phyloP scores from a whole-genome alignment of 768 basidiomycete genomes.

The Suillus spraguei region DNA sequence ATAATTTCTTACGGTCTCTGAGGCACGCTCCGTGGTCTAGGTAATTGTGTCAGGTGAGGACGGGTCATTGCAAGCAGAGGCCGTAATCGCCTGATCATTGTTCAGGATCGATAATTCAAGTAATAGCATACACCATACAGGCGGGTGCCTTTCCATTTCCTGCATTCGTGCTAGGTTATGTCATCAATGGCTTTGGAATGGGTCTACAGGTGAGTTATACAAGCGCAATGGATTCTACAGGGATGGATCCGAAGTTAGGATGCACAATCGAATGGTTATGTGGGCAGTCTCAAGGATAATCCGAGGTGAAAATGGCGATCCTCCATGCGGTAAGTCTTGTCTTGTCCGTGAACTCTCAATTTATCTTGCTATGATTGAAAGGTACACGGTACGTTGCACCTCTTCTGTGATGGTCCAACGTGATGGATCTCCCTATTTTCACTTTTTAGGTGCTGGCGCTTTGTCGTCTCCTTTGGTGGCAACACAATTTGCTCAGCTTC shows the following conservation, averaged over 20 bases:
- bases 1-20: not conserved
- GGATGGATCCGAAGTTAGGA: constrained; percentile 31
- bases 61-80: not conserved
- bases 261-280: constrained; percentile 50
- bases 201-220: constrained; percentile 44
- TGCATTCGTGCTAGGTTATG: constrained; percentile 42
- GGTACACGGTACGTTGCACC: constrained; percentile 1
- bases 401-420: not conserved
- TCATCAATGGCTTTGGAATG: constrained; percentile 46
- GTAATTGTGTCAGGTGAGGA: constrained; percentile 31
- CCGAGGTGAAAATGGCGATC: constrained; percentile 42
- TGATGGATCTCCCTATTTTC: not conserved
- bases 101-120: constrained; percentile 32
- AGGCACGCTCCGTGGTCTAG: constrained; percentile 11
- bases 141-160: constrained; percentile 49
- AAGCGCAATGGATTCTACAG: not conserved
- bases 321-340: constrained; percentile 39
- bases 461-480: constrained; percentile 54
- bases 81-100: not conserved
- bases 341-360: not conserved
- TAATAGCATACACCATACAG: constrained; percentile 37
- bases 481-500: constrained; percentile 48
- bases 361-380: not conserved
- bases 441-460: constrained; percentile 45
- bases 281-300: constrained; percentile 42